These are phyloP conservation scores for Chaetothyriales sp. DNA, from an alignment of 2,329 filamentous ascomycete species.

Conservation along the genomic window DNA sequence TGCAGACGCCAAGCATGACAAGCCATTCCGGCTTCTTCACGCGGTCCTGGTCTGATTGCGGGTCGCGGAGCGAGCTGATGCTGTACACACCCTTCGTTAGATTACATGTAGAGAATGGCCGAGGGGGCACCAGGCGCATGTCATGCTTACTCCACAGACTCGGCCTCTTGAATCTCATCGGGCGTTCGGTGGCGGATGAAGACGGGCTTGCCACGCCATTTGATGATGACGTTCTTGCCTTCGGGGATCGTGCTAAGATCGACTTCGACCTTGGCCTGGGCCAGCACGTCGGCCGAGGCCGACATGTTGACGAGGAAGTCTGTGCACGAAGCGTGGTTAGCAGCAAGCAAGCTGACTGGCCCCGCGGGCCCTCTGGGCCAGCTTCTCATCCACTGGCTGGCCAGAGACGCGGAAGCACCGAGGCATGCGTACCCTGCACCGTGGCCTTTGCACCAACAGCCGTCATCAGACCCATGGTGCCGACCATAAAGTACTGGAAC, in stretches of 20 bases:
- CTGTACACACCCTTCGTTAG: conserved; percentile 5
- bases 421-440: conserved; percentile 65
- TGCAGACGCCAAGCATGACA: conserved; percentile 98
- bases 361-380: background rate
- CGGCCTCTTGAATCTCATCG: conserved; percentile 87
- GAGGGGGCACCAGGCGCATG: background rate
- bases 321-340: conserved; percentile 28
- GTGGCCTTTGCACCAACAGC: conserved; percentile 95
- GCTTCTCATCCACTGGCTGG: background rate
- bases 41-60: conserved; percentile 78
- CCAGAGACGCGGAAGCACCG: background rate
- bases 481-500: conserved; percentile 97
- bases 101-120: background rate
- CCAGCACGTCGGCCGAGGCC: conserved; percentile 92
- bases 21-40: conserved; percentile 98
- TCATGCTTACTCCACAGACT: conserved; percentile 52
- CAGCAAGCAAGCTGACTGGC: background rate
- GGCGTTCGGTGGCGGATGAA: conserved; percentile 97
- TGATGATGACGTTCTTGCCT: conserved; percentile 99
- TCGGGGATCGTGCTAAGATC: conserved; percentile 85
- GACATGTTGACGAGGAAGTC: conserved; percentile 99
- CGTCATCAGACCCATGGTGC: conserved; percentile 79
- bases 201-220: conserved; percentile 99
- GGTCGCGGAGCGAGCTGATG: conserved; percentile 72
- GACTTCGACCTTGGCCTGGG: conserved; percentile 98